These are phyloP conservation scores for Centella asiatica DNA, from an alignment of 129 eudicot species.

Conservation along the genomic window DNA sequence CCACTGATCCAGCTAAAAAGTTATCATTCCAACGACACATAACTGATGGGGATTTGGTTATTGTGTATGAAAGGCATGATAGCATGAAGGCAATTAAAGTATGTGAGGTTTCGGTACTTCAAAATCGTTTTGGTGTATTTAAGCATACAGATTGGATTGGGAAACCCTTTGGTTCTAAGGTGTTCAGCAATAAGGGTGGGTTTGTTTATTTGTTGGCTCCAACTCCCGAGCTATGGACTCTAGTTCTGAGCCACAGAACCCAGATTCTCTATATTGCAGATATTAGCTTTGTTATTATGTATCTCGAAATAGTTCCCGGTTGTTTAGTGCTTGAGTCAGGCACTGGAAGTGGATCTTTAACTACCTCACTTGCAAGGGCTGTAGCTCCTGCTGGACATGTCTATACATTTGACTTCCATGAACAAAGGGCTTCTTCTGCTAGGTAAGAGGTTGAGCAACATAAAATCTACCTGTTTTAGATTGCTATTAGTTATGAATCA, in stretches of 20 bases:
- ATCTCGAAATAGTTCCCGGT: conserved; percentile 80
- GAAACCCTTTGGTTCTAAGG: conserved; percentile 78
- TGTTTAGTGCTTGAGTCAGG: conserved; percentile 90
- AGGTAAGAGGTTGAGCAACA: neutral
- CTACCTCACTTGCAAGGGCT: conserved; percentile 81
- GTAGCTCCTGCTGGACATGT: conserved; percentile 81
- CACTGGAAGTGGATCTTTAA: conserved; percentile 88
- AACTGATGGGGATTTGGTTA: conserved; percentile 65
- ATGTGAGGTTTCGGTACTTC: conserved; percentile 38
- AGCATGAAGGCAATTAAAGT: conserved; percentile 74
- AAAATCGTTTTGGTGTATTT: conserved; percentile 78
- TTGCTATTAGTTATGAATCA: neutral
- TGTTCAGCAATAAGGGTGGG: conserved; percentile 70
- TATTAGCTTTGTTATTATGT: conserved; percentile 84
- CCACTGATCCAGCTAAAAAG: conserved; percentile 34
- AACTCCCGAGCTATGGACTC: conserved; percentile 90
- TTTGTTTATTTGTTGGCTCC: conserved; percentile 87
- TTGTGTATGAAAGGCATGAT: conserved; percentile 74
- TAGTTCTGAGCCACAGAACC: conserved; percentile 90
- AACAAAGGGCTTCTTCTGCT: conserved; percentile 70
- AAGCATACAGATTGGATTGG: conserved; percentile 89
- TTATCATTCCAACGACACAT: conserved; percentile 50
- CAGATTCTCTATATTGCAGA: conserved; percentile 91
- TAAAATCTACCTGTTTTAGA: neutral
- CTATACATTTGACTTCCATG: conserved; percentile 90